phyloP scores from a whole-genome alignment of 208 protist genomes.

The Herpetomonas samuelpessoai region DNA sequence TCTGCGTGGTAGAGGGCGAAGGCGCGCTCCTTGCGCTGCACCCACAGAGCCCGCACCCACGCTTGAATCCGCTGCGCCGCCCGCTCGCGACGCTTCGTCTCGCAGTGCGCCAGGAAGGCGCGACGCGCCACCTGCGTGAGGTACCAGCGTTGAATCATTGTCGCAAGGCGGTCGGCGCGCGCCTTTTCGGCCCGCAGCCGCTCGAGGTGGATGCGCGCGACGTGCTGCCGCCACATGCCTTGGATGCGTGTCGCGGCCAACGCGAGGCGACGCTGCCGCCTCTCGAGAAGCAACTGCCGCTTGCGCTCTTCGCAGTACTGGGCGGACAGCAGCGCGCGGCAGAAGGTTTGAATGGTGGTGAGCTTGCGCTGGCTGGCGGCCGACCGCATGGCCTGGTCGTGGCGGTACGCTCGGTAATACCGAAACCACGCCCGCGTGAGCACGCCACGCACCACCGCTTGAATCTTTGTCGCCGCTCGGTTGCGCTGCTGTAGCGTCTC shows the following conservation, averaged over 20 bases:
- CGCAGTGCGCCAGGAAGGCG: conserved; percentile 41
- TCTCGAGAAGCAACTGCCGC: conserved; percentile 19
- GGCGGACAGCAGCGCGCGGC: conserved; percentile 31
- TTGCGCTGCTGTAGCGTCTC: conserved; percentile 37
- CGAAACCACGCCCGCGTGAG: conserved; percentile 82
- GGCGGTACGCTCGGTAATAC: conserved; percentile 77
- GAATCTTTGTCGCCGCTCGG: conserved; percentile 66
- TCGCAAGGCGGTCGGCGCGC: conserved; percentile 36
- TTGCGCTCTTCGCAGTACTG: conserved; percentile 27
- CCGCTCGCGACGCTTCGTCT: conserved; percentile 32
- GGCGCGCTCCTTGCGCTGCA: conserved; percentile 49
- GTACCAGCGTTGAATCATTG: conserved; percentile 66
- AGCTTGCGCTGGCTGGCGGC: conserved; percentile 60
- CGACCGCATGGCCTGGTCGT: conserved; percentile 64
- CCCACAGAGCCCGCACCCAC: conserved; percentile 46
- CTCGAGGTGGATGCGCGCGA: conserved; percentile 48
- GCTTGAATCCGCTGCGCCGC: conserved; percentile 56
- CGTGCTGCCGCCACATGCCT: conserved; percentile 68
- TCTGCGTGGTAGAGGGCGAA: conserved; percentile 67
- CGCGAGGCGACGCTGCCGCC: conserved; percentile 26
- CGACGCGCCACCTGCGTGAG: conserved; percentile 43
- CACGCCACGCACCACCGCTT: conserved; percentile 73
- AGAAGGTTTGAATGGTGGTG: conserved; percentile 58
- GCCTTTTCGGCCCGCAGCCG: conserved; percentile 64
- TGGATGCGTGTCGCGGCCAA: conserved; percentile 59